Base-by-base conservation (phyloP, 331 rosid species). In the Spiraea crenata region DNA sequence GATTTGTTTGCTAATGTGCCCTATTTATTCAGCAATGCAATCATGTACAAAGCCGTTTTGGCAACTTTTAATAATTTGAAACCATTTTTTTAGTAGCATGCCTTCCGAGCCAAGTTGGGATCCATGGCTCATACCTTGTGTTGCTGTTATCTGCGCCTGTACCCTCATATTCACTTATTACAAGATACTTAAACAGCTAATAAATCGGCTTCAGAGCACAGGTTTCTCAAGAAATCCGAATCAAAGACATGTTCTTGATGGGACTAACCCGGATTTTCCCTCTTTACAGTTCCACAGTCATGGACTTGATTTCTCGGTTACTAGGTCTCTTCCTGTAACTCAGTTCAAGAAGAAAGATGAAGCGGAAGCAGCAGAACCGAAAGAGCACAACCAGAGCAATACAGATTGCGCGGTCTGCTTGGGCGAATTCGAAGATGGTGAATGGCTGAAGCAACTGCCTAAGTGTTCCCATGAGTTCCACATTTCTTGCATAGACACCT, bases 391-490 rank as follows among this genome's bases (percentile, higher is more conserved):
- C 20, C 10, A 67, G n/a, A 69, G 61, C 9, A 76, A 56, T 17
- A 52, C 19, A 40, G 91, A 83, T 4, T 85, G 88, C 64, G 79
- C 81, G 3, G 81, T 86, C 76, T 86, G 91, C 70, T 71, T 86
- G 65, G 92, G 82, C 4, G 88, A 88, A 37, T 83, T 80, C 41
- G 83, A 84, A 48, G 80, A 83, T 73, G 84, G 84, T 2, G 89
- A 86, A 49, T 63, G 75, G 85, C 52, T 86, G n/a, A 86, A 80
- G 52, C 65, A 57, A 35, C 77, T 82, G 54, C 90, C 92, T 0
- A 76, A 59, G 16, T 88, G 87, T 42, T 45, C 16, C 7, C 90
- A 85, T 44, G 83, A 71, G 16, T 86, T 81, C 51, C 95, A 87
- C 67, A 83, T 71, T 76, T 67, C 80, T 3, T 88, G 93, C 69